Evolutionary conservation across 75 land plant genomes (phyloP), one percentile per base, ranked within the genome.

Genomic region (Adiantum capillusveneris): DNA sequence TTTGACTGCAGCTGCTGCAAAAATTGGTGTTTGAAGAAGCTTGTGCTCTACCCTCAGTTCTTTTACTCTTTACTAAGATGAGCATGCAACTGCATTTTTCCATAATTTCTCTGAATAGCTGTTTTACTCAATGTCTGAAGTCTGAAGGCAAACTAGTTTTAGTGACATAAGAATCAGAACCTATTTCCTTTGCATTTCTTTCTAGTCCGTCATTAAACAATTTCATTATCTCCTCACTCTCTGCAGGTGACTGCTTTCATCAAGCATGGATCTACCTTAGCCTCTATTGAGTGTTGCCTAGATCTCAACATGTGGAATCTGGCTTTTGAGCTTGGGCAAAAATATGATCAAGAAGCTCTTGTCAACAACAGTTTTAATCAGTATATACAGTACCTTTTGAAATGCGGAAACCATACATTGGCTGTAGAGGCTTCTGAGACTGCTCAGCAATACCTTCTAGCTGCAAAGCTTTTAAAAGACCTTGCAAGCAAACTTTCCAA

Each of bases 281-380:
- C 46, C 0, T 73, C 76, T 31, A 59, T 73, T 0, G 60, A 73
- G 27, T 60, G 71, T 20, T 73, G 76, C 65, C 48, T 73, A 36
- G 69, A 73, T 53, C 60, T 73, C 17, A 60, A 73, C 44, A 54
- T 60, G 26, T 73, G 76, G 76, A 64, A 73, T 27, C 54, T 52
- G 45, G 76, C 65, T n/a, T 42, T 66, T 36, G 58, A 44, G 11
- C 57, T 73, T 37, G 58, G 68, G 34, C 43, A 13, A 25, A 37
- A 53, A 67, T 49, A 73, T 26, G 43, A 73, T 29, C 59, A 58
- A 60, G 56, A 42, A 1, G 54, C 54, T 13, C 3, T 31, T 28
- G 59, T 66, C 22, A 60, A 61, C 30, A 55, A 31, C 3, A 49
- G 42, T 21, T 53, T 73, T 28, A 25, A 22, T 13, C 60, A 36